phyloP scores from a whole-genome alignment of 1,139 yeast genomes.

The Chernovozyma aurita region DNA sequence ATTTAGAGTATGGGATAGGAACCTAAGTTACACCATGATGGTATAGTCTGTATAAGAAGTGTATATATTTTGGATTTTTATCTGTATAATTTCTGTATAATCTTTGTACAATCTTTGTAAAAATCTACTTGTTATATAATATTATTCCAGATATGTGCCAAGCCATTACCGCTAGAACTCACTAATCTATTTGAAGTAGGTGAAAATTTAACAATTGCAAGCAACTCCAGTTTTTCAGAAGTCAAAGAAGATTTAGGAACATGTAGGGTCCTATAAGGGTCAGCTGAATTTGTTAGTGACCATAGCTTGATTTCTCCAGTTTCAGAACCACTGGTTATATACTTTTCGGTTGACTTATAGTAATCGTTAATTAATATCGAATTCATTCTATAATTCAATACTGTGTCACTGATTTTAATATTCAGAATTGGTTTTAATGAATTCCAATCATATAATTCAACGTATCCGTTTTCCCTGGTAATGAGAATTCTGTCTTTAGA shows the following conservation, averaged over 20 bases:
- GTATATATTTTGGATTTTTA: too few species aligned
- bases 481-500: not conserved
- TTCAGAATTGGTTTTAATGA: not conserved
- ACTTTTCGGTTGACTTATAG: conserved; percentile 4
- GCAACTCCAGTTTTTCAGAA: not conserved
- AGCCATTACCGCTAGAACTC: conserved; percentile 18
- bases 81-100: too few species aligned
- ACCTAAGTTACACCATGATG: too few species aligned
- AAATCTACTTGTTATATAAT: too few species aligned
- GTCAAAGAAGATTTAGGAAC: not conserved
- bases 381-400: conserved; percentile 8
- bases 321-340: conserved; percentile 14
- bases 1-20: too few species aligned
- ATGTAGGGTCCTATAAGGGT: not conserved
- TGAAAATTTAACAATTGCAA: conserved; percentile 10
- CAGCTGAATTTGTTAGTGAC: not conserved
- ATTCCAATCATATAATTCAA: not conserved
- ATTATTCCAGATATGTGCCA: conserved; percentile 21
- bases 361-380: conserved; percentile 10
- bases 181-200: conserved; percentile 14
- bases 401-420: too few species aligned
- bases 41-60: too few species aligned
- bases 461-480: conserved; percentile 2
- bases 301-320: conserved; percentile 11
- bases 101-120: too few species aligned